Conservation (phyloP, 2,329 filamentous ascomycete species). For the Berkeleyomyces rouxiae region DNA sequence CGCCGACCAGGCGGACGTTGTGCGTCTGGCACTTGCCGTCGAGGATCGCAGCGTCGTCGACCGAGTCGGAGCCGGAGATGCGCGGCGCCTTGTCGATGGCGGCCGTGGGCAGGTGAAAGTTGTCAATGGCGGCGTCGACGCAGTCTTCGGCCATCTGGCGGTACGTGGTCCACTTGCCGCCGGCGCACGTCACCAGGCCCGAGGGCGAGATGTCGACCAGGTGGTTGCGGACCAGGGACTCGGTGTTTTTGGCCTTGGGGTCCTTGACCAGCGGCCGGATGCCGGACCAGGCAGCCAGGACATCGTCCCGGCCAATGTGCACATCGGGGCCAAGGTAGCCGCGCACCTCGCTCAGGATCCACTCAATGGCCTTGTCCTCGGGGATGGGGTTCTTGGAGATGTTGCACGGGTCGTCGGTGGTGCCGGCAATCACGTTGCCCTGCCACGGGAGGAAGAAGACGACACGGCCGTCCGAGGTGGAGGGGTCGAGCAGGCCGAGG, state of each 20-base stretch:
- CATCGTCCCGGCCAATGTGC: constrained; percentile 67
- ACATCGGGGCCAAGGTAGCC: constrained; percentile 73
- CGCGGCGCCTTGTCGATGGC: constrained; percentile 43
- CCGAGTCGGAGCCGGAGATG: constrained; percentile 50
- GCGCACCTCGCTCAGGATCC: constrained; percentile 72
- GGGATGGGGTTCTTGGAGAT: constrained; percentile 61
- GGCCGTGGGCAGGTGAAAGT: constrained; percentile 45
- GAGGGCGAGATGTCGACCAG: constrained; percentile 64
- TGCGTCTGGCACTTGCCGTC: constrained; percentile 67
- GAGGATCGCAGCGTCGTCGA: constrained; percentile 51
- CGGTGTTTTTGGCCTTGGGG: constrained; percentile 69
- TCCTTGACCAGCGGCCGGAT: constrained; percentile 77
- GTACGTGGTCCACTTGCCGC: constrained; percentile 88
- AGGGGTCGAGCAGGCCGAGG: constrained; percentile 77
- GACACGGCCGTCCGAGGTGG: constrained; percentile 73
- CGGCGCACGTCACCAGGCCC: constrained; percentile 68
- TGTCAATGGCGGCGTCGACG: constrained; percentile 60
- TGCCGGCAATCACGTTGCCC: constrained; percentile 80
- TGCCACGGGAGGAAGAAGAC: constrained; percentile 93
- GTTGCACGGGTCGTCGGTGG: constrained; percentile 60
- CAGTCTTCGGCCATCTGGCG: constrained; percentile 85
- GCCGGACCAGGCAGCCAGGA: constrained; percentile 80
- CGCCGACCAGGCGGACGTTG: constrained; percentile 62
- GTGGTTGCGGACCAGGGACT: constrained; percentile 77
- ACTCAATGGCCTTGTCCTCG: constrained; percentile 69